Evolutionary conservation across 2,329 filamentous ascomycete species (phyloP).

Genomic region (Fusarium dimerum): DNA sequence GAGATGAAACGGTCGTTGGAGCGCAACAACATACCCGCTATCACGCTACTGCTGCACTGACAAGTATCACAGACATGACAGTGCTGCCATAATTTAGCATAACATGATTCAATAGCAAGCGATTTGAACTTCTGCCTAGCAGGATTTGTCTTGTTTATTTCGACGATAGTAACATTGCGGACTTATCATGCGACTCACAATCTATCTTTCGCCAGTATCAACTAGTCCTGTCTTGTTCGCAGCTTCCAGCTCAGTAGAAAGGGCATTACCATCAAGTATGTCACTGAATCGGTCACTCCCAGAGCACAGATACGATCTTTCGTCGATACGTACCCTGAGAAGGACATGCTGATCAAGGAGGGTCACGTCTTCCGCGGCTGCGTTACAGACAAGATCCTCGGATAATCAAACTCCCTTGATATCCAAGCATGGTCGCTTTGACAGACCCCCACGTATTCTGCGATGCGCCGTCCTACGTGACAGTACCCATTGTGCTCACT

Average conservation of each 20-base stretch:
- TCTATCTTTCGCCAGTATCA: too few relatives aligned
- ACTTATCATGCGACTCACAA: too few relatives aligned
- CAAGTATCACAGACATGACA: conserved; percentile 17
- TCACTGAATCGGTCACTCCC: too few relatives aligned
- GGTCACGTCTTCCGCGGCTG: conserved; percentile 23
- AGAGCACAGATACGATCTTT: too few relatives aligned
- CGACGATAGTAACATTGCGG: too few relatives aligned
- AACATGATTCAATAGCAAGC: conserved; percentile 14
- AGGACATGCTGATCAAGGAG: conserved; percentile 14
- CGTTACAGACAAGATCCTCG: conserved; percentile 26
- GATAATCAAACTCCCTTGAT: conserved; percentile 15
- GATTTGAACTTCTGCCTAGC: conserved; percentile 5
- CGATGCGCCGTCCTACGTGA: conserved; percentile 20
- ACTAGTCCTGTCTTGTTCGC: too few relatives aligned
- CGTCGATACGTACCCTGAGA: conserved; percentile 10
- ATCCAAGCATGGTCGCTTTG: conserved; percentile 19
- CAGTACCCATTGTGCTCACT: conserved; percentile 17
- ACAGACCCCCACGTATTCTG: conserved; percentile 13
- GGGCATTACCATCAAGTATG: too few relatives aligned
- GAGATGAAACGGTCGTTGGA: conserved; percentile 19
- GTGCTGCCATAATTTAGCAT: conserved; percentile 11
- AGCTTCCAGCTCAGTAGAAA: too few relatives aligned
- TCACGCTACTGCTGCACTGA: not conserved
- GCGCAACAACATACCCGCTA: not conserved
- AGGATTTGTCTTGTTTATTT: not conserved